Base-by-base conservation (phyloP, 768 basidiomycete species). In the Termitomyces titanicus region DNA sequence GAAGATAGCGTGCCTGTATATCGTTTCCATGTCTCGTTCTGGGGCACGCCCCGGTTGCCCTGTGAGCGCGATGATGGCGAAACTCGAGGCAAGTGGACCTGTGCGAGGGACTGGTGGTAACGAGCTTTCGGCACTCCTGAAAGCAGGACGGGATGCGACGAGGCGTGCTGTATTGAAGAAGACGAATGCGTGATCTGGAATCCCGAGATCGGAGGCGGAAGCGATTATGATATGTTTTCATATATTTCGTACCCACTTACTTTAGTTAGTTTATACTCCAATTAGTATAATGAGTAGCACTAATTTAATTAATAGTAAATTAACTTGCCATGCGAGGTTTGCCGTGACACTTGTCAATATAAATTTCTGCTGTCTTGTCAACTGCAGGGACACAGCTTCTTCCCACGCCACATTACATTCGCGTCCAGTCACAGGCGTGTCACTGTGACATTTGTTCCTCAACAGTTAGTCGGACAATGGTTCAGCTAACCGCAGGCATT, bases 21-120 rank as follows among this genome's bases (percentile, higher is more conserved):
- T 98, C 63, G 86, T 98, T 31, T 82, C 83, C 15, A 93, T 93
- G 86, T 86, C 93, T 18, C 78, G 85, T 57, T 77, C 85, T 5
- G 70, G 66, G 10, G 72, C 75, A 56, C 71, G 72, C 40, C 69
- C 66, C 11, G 79, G 75, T 31, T 83, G 79, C 63, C 86, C 78
- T 25, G 77, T 80, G 57, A 75, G 75, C 60, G 80, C 77, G 31
- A 85, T 79, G 81, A 79, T 80, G 68, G 70, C 71, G 51, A 72
- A 74, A 53, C 70, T 81, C 56, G 73, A 79, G 50, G 67, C 62
- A 17, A 47, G 77, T 47, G 81, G 81, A 0, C 84, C 80, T 20
- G 79, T 83, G 15, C 81, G 84, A 38, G 96, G 96, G 2, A 98
- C 96, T 0, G 96, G 96, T 29, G 96, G 96, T 2, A 97, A 88